Conservation (phyloP, 495 filamentous ascomycete species). For the Aspergillus incahuasiensis region DNA sequence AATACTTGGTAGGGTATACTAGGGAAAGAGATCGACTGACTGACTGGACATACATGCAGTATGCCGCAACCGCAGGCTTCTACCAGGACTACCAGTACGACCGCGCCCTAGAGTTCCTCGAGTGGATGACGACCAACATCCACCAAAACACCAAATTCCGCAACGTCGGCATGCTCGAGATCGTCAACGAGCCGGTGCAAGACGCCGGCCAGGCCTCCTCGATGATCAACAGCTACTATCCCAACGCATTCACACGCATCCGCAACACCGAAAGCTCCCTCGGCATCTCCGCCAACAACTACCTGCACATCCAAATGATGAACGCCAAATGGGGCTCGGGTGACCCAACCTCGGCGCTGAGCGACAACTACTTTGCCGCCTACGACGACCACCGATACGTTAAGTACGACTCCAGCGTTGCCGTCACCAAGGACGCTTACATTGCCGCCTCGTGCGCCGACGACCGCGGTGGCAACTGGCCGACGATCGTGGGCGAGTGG, state of each 20-base stretch:
- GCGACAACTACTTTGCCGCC: slow-evolving; percentile 37
- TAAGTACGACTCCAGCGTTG: slow-evolving; percentile 45
- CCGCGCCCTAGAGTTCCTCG: slow-evolving; percentile 52
- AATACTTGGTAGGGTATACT: too few relatives aligned
- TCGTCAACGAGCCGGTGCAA: slow-evolving; percentile 57
- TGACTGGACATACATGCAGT: neutral
- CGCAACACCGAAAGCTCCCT: slow-evolving; percentile 39
- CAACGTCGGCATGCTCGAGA: slow-evolving; percentile 56
- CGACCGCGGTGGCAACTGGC: slow-evolving; percentile 39
- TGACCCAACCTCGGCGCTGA: slow-evolving; percentile 33
- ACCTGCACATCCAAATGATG: slow-evolving; percentile 56
- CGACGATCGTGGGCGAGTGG: slow-evolving; percentile 56
- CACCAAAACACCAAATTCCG: slow-evolving; percentile 48
- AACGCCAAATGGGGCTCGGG: slow-evolving; percentile 48
- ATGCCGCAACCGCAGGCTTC: slow-evolving; percentile 45
- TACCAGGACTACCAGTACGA: slow-evolving; percentile 53
- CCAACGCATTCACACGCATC: slow-evolving; percentile 46
- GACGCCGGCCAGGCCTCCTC: slow-evolving; percentile 23
- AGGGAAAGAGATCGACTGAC: too few relatives aligned
- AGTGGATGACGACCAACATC: slow-evolving; percentile 53
- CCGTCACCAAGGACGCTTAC: slow-evolving; percentile 41
- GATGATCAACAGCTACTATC: slow-evolving; percentile 41
- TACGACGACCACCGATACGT: slow-evolving; percentile 54
- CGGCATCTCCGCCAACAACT: slow-evolving; percentile 30
- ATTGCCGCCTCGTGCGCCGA: slow-evolving; percentile 47